Evolutionary conservation across 140 eudicot species (phyloP), one percentile per base, ranked within the genome.

Genomic region (Ambrosia hybrid): DNA sequence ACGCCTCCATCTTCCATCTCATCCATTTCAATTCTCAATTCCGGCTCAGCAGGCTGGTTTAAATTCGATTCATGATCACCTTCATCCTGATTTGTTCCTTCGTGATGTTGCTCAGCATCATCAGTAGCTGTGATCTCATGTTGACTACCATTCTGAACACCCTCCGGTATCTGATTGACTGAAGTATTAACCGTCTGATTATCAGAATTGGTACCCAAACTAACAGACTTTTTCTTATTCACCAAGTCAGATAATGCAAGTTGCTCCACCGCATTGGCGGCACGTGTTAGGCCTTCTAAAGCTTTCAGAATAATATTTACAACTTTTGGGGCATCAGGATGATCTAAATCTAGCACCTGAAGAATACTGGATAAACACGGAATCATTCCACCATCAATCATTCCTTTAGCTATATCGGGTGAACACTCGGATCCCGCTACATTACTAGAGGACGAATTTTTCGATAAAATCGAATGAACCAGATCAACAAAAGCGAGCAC

Each of bases 211-310:
- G 77, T 88, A 79, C 70, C 85, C 60, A 81, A 65, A 73, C 83
- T 85, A 68, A 68, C 76, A 13, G 83, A 56, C 51, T 85, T 91
- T 78, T 94, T 91, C 91, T 81, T 90, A 80, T 75, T 83, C 57
- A 67, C 78, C 60, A 91, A 60, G 61, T 90, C 96, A 76, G 91
- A 75, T 73, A 81, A 86, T 49, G 72, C 46, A 33, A 89, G 82
- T 81, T 91, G 97, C 78, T 94, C 97, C 80, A 83, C 87, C 34
- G 97, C 89, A 94, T 94, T 87, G 79, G 99, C 99, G n/a, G 97
- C 96, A 21, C 99, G 89, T 58, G 99, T 88, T 77, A 94, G 76
- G 72, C 91, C 85, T 65, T 94, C 99, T 83, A 94, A 81, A 51
- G 96, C 81, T 85, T 91, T 91, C 16, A 94, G 92, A 60, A 86